These are phyloP conservation scores for Phlegmacium glaucopus DNA, from an alignment of 768 basidiomycete species.

Conservation along the genomic window DNA sequence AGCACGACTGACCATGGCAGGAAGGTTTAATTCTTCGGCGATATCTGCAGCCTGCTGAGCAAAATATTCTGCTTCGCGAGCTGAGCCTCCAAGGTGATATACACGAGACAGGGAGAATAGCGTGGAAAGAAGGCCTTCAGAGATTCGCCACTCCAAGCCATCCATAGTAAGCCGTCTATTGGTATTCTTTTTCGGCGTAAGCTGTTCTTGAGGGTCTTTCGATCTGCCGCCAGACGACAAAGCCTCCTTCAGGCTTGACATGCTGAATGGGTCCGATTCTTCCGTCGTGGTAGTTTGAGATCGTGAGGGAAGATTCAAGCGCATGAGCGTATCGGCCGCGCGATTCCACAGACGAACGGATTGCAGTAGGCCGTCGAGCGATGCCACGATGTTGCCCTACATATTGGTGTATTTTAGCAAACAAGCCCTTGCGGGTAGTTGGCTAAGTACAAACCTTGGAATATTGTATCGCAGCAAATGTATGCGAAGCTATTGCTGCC, in stretches of 20 bases:
- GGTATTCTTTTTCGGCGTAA: constrained; percentile 13
- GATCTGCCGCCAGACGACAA: constrained; percentile 27
- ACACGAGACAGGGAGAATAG: constrained; percentile 62
- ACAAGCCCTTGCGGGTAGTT: neutral
- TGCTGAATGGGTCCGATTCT: constrained; percentile 60
- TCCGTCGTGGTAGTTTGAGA: constrained; percentile 20
- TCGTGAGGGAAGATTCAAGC: constrained; percentile 43
- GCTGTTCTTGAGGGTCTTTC: constrained; percentile 10
- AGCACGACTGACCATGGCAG: constrained; percentile 62
- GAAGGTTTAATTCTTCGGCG: constrained; percentile 64
- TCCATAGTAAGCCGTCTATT: constrained; percentile 38
- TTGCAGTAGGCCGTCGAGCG: constrained; percentile 59
- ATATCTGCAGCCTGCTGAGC: constrained; percentile 73
- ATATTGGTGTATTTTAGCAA: neutral
- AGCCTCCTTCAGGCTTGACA: constrained; percentile 39
- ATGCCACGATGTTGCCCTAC: constrained; percentile 59
- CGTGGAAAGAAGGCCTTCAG: constrained; percentile 65
- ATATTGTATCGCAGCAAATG: constrained; percentile 67
- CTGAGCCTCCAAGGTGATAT: constrained; percentile 74
- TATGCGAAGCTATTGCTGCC: constrained; percentile 68
- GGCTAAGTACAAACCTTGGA: constrained; percentile 44
- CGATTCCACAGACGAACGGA: constrained; percentile 79
- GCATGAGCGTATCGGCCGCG: constrained; percentile 64
- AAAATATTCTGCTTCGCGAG: constrained; percentile 84
- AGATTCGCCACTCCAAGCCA: constrained; percentile 72